Base-by-base conservation (phyloP, 352 stramenopile genomes). In the Albugo candida region DNA sequence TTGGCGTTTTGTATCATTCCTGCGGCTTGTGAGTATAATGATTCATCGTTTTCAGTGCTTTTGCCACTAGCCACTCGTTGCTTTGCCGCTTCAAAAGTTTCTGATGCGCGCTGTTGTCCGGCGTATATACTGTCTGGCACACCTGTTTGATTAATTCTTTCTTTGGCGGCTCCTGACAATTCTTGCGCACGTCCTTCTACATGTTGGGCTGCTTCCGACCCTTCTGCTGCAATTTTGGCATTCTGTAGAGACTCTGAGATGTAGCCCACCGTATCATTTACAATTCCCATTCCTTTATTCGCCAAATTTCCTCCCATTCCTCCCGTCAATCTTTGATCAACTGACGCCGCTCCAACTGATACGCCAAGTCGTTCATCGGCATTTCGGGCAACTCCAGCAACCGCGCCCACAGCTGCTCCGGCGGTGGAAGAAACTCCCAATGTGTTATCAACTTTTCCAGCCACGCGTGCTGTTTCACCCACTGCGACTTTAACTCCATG, bases 251-350 rank as follows among this genome's bases (percentile, higher is more conserved):
- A 73, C 43, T 81, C 65, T n/a, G 64, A 68, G 18, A 81, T 62
- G 51, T 86, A 86, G 20, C 63, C 75, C n/a, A 83, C 60, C 27
- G 64, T 72, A 46, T 81, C 65, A 10, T 61, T 56, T 12, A 79
- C 63, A 36, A 82, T 78, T n/a, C 70, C 70, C 14, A 72, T 61
- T 20, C 66, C 65, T 14, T 65, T 74, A 35, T 62, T 46, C 36
- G 75, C 60, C 35, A 76, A 38, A n/a, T 61, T 68, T 19, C 62
- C 59, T 14, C 59, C 73, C 34, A 85, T 51, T 1, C 73, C 73
- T 17, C 72, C 69, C 0, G 69, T 82, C 35, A 84, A 57, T 53
- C 76, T 81, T 27, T 48, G 42, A 45, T 85, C 73, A 13, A 85
- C 63, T 56, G 70, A 74, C 1, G 42, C 51, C 6, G 66, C 73